phyloP scores from a whole-genome alignment of 2,329 filamentous ascomycete species.

The Trichoderma citrinoviride region DNA sequence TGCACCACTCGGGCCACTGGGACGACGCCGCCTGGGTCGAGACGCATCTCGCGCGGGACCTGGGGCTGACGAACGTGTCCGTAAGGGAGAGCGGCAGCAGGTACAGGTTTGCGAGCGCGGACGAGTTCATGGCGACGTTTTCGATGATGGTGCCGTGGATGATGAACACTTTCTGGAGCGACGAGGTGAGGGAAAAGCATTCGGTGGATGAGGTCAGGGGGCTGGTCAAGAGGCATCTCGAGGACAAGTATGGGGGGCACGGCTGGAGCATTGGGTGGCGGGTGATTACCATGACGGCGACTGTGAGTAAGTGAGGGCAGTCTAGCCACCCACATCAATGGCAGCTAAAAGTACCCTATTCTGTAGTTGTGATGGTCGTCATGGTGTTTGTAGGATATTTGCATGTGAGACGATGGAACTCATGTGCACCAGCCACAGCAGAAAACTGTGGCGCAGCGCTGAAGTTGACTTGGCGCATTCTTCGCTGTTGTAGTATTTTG shows the following conservation, averaged over 20 bases:
- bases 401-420: neutral
- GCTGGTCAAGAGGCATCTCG: slow-evolving; percentile 38
- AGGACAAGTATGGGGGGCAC: slow-evolving; percentile 38
- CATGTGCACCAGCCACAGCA: too few relatives aligned
- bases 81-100: slow-evolving; percentile 34
- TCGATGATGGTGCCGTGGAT: slow-evolving; percentile 42
- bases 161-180: slow-evolving; percentile 40
- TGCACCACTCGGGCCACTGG: slow-evolving; percentile 42
- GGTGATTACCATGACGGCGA: slow-evolving; percentile 30
- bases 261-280: slow-evolving; percentile 31
- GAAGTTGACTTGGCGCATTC: neutral
- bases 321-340: too few relatives aligned
- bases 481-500: neutral
- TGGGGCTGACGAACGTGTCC: slow-evolving; percentile 41
- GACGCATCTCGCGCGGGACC: slow-evolving; percentile 32
- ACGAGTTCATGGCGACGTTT: slow-evolving; percentile 37
- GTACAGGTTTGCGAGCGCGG: slow-evolving; percentile 34
- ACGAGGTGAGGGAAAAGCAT: slow-evolving; percentile 38
- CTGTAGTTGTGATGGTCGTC: too few relatives aligned
- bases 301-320: slow-evolving; percentile 24
- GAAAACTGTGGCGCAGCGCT: neutral
- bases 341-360: too few relatives aligned
- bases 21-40: slow-evolving; percentile 40
- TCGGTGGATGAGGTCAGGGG: slow-evolving; percentile 37
- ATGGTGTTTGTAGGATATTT: too few relatives aligned